Evolutionary conservation across 805 yeast genomes (phyloP), one percentile per base, ranked within the genome.

Genomic region (Grigorovia transvaalensis): DNA sequence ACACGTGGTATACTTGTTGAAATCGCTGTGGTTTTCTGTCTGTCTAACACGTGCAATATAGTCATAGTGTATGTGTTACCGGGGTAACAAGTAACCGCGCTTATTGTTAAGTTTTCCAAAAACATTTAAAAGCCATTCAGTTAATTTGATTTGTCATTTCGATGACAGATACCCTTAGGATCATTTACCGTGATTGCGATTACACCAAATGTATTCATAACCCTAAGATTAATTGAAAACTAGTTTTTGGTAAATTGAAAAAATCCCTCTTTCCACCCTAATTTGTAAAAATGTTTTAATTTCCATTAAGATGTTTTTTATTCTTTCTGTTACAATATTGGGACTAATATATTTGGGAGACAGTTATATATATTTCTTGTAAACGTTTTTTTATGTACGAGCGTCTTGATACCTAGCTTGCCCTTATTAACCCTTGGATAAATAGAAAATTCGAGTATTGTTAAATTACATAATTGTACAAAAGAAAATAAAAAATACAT

Each of bases 251-350:
- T 49, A 67, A 42, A 67, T 23, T 6, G 43, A 18, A 59, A 63
- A 29, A 29, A 33, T 38, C 65, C 69, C 66, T 60, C 58, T 58
- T 66, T 67, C 70, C 70, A 67, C 71, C 71, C 71, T 53, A 59
- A 58, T 60, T 57, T 63, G 62, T 56, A 61, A 49, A 23, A 50
- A 47, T 42, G 44, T 38, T 46, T 46, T 45, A 18, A 43, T 11
- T 45, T 52, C 6, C 6, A 20, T 27, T 20, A 20, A 41, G 15
- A 27, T 46, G 19, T 45, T 33, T 50, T 43, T 57, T 52, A 15
- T 45, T 44, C 51, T 55, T 47, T 51, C 44, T 17, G 49, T 60
- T 59, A 54, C 63, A 59, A 46, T 13, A 59, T 62, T 59, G 68
- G 70, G 70, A 66, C 70, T 66, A 65, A 56, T 55, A 53, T 53